Evolutionary conservation across 208 protist species (phyloP).

Genomic region (Plasmodiophora brassicae): DNA sequence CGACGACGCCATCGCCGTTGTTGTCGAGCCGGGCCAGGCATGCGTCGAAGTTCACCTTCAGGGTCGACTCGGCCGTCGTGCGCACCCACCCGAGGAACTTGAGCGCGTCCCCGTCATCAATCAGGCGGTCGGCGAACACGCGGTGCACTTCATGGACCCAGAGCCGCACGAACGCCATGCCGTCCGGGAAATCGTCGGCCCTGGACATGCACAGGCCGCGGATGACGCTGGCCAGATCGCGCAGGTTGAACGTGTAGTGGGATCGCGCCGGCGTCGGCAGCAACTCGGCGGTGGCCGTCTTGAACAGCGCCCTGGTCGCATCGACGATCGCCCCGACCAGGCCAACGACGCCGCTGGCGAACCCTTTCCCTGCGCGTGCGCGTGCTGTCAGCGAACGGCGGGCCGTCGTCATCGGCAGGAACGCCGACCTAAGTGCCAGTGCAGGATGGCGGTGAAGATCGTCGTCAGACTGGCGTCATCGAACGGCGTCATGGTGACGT

Average conservation of each 20-base stretch:
- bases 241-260: constrained; percentile 68
- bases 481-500: constrained; percentile 90
- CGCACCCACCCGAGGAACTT: constrained; percentile 30
- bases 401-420: too few species aligned
- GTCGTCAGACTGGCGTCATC: constrained; percentile 80
- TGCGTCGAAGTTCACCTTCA: constrained; percentile 73
- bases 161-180: constrained; percentile 70
- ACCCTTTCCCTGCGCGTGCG: constrained; percentile 39
- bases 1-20: constrained; percentile 15
- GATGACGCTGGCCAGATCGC: constrained; percentile 64
- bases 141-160: constrained; percentile 91
- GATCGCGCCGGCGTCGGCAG: constrained; percentile 62
- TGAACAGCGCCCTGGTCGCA: constrained; percentile 55
- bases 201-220: constrained; percentile 83
- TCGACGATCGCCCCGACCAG: constrained; percentile 45
- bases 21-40: background rate
- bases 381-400: too few species aligned
- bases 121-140: constrained; percentile 92
- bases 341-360: constrained; percentile 44
- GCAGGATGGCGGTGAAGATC: constrained; percentile 91
- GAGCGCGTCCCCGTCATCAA: constrained; percentile 48
- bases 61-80: constrained; percentile 60
- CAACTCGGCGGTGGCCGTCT: constrained; percentile 48
- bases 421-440: constrained; percentile 74
- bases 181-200: constrained; percentile 61